Conservation (phyloP, 768 basidiomycete species). For the Mycena metata region DNA sequence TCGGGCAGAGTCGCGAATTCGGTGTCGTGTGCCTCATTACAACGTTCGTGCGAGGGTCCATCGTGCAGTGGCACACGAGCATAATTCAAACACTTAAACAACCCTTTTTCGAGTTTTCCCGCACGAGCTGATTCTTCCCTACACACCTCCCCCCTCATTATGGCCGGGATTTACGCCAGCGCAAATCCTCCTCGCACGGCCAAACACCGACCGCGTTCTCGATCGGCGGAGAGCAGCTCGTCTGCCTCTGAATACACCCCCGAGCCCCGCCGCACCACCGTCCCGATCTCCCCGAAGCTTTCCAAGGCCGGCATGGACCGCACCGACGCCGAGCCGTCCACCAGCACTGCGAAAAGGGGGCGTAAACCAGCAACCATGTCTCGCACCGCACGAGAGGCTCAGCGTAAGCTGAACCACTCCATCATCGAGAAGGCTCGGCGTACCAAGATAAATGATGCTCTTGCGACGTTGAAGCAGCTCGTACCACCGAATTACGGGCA, state of each 20-base stretch:
- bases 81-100: slow-evolving; percentile 10
- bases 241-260: slow-evolving; percentile 66
- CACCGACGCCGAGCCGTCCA: slow-evolving; percentile 30
- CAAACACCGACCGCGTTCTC: slow-evolving; percentile 42
- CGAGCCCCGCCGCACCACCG: slow-evolving; percentile 35
- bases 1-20: neutral
- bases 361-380: slow-evolving; percentile 82
- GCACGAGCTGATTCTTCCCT: no score
- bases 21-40: slow-evolving; percentile 18
- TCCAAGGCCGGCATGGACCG: slow-evolving; percentile 46
- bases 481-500: slow-evolving; percentile 73
- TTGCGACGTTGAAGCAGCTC: slow-evolving; percentile 80
- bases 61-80: slow-evolving; percentile 23
- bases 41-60: slow-evolving; percentile 16
- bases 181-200: slow-evolving; percentile 35
- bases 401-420: slow-evolving; percentile 93
- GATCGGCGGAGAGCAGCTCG: slow-evolving; percentile 63
- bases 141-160: neutral
- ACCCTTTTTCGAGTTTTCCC: no score
- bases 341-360: slow-evolving; percentile 68
- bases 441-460: slow-evolving; percentile 96
- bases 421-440: slow-evolving; percentile 94
- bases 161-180: slow-evolving; percentile 33
- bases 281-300: slow-evolving; percentile 36
- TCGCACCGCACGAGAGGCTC: slow-evolving; percentile 84